Conservation (phyloP, 768 basidiomycete species). For the Phaeolepiota aurea region DNA sequence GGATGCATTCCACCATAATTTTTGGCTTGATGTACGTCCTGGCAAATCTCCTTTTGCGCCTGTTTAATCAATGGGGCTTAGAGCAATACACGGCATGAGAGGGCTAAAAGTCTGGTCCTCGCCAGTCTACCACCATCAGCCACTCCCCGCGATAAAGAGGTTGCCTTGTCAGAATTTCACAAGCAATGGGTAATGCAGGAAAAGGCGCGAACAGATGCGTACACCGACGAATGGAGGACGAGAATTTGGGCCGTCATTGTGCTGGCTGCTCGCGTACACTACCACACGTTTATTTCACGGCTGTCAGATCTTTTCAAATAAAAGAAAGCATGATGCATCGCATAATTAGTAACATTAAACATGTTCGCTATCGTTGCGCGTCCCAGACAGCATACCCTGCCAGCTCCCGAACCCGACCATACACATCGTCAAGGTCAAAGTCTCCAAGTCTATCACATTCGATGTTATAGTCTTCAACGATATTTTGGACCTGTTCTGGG, state of each 20-base stretch:
- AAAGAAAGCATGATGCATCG: slow-evolving; percentile 12
- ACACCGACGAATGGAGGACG: slow-evolving; percentile 59
- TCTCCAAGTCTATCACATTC: slow-evolving; percentile 55
- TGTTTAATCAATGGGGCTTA: no score
- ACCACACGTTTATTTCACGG: slow-evolving; percentile 30
- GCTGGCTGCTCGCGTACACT: slow-evolving; percentile 51
- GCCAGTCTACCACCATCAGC: slow-evolving; percentile 43
- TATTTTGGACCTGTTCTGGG: slow-evolving; percentile 49
- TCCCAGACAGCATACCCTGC: slow-evolving; percentile 37
- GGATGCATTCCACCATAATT: slow-evolving; percentile 68
- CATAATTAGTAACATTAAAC: slow-evolving; percentile 1
- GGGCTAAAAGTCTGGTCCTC: slow-evolving; percentile 53
- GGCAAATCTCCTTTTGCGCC: no score
- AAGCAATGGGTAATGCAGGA: slow-evolving; percentile 70
- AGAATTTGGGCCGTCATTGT: slow-evolving; percentile 49
- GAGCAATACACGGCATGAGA: slow-evolving; percentile 78
- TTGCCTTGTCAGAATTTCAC: slow-evolving; percentile 69
- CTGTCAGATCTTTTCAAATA: slow-evolving; percentile 16
- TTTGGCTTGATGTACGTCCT: slow-evolving; percentile 73
- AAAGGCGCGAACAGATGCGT: slow-evolving; percentile 42
- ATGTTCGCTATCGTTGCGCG: slow-evolving; percentile 16
- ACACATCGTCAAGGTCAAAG: slow-evolving; percentile 52
- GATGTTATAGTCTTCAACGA: slow-evolving; percentile 50
- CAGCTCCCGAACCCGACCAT: slow-evolving; percentile 55
- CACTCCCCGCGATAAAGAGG: slow-evolving; percentile 49